Evolutionary conservation across 371 early-diverging fungal genomes (phyloP).

Genomic region (Saksenaea vasiformis): DNA sequence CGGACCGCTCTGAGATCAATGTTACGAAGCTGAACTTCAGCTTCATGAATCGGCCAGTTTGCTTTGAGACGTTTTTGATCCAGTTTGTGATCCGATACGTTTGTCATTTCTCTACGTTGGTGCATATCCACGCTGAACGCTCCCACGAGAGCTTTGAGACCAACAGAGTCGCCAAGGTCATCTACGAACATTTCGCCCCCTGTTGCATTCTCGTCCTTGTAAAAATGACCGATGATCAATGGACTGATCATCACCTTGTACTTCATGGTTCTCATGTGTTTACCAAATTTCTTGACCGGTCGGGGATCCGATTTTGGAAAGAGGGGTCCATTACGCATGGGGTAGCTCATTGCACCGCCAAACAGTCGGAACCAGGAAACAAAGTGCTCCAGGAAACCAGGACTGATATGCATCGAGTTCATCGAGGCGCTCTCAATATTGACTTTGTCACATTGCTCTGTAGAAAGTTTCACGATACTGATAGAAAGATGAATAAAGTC

Average conservation of each 20-base stretch:
- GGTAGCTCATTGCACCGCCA: conserved; percentile 46
- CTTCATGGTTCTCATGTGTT: conserved; percentile 49
- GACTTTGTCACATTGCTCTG: conserved; percentile 17
- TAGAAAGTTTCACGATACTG: conserved; percentile 40
- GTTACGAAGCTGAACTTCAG: conserved; percentile 47
- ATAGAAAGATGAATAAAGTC: conserved; percentile 61
- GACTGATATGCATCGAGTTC: conserved; percentile 50
- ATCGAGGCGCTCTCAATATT: conserved; percentile 23
- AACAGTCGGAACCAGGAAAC: conserved; percentile 41
- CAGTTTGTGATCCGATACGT: conserved; percentile 27
- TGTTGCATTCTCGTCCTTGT: conserved; percentile 35
- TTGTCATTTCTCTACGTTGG: conserved; percentile 40
- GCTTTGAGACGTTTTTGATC: conserved; percentile 46
- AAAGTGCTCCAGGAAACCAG: conserved; percentile 46
- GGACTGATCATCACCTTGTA: conserved; percentile 47
- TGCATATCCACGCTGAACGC: conserved; percentile 51
- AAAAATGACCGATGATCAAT: conserved; percentile 41
- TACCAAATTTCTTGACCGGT: conserved; percentile 38
- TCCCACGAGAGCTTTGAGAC: conserved; percentile 46
- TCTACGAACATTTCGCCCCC: conserved; percentile 15
- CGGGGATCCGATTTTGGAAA: conserved; percentile 34
- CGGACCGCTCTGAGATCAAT: conserved; percentile 47
- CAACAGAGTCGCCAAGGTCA: conserved; percentile 42
- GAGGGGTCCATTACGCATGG: conserved; percentile 43
- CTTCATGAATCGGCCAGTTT: conserved; percentile 51